A percentile compares a stretch with the other conserved stretches of the same genome.
phyloP scores from a whole-genome alignment of 495 filamentous ascomycete genomes.

The Lasiosphaeria miniovina region DNA sequence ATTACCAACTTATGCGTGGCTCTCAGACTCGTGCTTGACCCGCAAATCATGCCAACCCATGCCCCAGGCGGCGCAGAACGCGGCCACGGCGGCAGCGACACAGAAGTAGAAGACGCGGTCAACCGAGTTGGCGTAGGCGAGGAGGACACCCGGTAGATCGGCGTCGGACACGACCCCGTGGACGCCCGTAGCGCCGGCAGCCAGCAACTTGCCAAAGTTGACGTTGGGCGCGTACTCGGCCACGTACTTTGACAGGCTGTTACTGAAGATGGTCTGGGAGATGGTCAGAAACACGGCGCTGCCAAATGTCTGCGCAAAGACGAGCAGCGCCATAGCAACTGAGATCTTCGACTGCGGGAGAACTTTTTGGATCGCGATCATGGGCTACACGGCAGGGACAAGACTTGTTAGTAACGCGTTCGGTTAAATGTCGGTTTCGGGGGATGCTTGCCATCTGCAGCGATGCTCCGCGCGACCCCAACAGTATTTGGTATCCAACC shows the following conservation, averaged over 20 bases:
- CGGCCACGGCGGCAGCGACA: conserved; percentile 25
- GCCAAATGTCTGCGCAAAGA: conserved; percentile 46
- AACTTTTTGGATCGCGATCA: conserved; percentile 52
- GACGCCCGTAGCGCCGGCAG: conserved; percentile 31
- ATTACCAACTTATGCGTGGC: too few species aligned
- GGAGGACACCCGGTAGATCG: conserved; percentile 32
- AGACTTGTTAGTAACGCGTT: too few species aligned
- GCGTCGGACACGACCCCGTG: conserved; percentile 25
- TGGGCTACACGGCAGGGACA: conserved; percentile 19
- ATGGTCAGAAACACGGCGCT: conserved; percentile 43
- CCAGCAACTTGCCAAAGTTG: conserved; percentile 16
- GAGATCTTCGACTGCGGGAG: conserved; percentile 45
- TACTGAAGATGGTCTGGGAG: conserved; percentile 43
- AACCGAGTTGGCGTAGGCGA: conserved; percentile 41
- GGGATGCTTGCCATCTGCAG: conserved; percentile 38
- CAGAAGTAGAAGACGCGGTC: conserved; percentile 41
- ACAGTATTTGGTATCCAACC: conserved; percentile 55
- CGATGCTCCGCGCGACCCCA: conserved; percentile 44
- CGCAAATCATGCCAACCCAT: conserved; percentile 53
- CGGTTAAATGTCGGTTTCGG: too few species aligned
- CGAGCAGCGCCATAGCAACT: conserved; percentile 48
- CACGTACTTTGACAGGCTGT: conserved; percentile 35
- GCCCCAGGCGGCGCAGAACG: conserved; percentile 38
- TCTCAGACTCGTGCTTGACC: conserved; percentile 29
- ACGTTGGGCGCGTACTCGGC: conserved; percentile 33